Conservation (phyloP, 2,329 filamentous ascomycete genomes). For the Coniochaeta ligniaria region DNA sequence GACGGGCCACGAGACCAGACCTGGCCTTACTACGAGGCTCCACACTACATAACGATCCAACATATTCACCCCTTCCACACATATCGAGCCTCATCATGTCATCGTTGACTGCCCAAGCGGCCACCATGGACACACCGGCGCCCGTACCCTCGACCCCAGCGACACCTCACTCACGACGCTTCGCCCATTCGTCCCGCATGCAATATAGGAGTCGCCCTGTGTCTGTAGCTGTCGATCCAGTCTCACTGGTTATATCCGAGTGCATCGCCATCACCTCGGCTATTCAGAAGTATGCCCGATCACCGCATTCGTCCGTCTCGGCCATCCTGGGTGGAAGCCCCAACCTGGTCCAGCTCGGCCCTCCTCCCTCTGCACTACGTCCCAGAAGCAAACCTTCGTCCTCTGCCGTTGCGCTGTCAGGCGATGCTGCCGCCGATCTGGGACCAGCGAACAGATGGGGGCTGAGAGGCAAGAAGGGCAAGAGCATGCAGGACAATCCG, state of each 20-base stretch:
- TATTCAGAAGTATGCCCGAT: constrained; percentile 95
- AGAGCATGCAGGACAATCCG: constrained; percentile 95
- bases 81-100: constrained; percentile 4
- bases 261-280: constrained; percentile 97
- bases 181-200: constrained; percentile 33
- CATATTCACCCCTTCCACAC: background rate
- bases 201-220: constrained; percentile 56
- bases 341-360: constrained; percentile 47
- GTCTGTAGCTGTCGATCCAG: constrained; percentile 80
- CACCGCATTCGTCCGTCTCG: constrained; percentile 91
- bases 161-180: constrained; percentile 17
- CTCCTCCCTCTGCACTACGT: constrained; percentile 33
- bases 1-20: background rate
- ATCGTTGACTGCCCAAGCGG: constrained; percentile 9
- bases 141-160: constrained; percentile 15
- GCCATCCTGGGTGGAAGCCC: constrained; percentile 81
- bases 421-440: constrained; percentile 42
- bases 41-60: background rate
- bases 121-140: constrained; percentile 14
- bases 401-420: constrained; percentile 19
- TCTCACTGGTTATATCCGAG: constrained; percentile 93
- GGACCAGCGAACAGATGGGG: constrained; percentile 82
- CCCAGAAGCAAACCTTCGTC: constrained; percentile 33
- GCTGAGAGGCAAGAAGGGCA: constrained; percentile 86
- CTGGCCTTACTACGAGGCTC: background rate